Percentiles rank a stretch among this genome's conserved stretches.
Evolutionary conservation across 2,329 filamentous ascomycete genomes (phyloP).

Genomic region (Byssothecium circinans): DNA sequence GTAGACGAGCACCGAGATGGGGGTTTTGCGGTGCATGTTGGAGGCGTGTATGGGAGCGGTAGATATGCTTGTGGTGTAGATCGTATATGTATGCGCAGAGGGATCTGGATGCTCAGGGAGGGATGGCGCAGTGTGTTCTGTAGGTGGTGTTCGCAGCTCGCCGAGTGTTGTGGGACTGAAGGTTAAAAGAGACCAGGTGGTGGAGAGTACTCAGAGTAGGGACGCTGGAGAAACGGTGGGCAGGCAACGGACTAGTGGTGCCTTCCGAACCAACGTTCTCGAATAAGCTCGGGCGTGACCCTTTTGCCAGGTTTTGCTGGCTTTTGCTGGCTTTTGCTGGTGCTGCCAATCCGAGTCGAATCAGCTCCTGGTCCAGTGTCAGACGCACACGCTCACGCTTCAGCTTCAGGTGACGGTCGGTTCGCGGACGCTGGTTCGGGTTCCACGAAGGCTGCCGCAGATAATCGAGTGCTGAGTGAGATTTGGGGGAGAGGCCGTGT

Average conservation of each 20-base stretch:
- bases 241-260: background rate
- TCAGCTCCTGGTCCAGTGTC: slow-evolving; percentile 4
- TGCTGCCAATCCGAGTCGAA: background rate
- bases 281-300: background rate
- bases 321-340: background rate
- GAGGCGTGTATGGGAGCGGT: slow-evolving; percentile 19
- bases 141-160: background rate
- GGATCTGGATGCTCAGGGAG: slow-evolving; percentile 2
- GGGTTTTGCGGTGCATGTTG: slow-evolving; percentile 72
- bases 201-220: background rate
- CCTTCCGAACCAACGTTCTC: slow-evolving; percentile 1
- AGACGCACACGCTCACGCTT: slow-evolving; percentile 2
- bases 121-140: slow-evolving; percentile 6
- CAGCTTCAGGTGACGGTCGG: slow-evolving; percentile 4
- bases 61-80: slow-evolving; percentile 2
- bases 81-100: slow-evolving; percentile 4
- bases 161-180: background rate
- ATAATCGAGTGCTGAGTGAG: too few relatives aligned
- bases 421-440: too few relatives aligned
- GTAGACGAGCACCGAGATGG: slow-evolving; percentile 73
- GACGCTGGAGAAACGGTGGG: background rate
- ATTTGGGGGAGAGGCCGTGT: too few relatives aligned
- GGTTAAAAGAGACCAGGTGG: background rate
- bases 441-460: too few relatives aligned
- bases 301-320: too few relatives aligned